These are phyloP conservation scores for Leccinum olivaceopallidum DNA, from an alignment of 768 basidiomycete species.

Conservation along the genomic window DNA sequence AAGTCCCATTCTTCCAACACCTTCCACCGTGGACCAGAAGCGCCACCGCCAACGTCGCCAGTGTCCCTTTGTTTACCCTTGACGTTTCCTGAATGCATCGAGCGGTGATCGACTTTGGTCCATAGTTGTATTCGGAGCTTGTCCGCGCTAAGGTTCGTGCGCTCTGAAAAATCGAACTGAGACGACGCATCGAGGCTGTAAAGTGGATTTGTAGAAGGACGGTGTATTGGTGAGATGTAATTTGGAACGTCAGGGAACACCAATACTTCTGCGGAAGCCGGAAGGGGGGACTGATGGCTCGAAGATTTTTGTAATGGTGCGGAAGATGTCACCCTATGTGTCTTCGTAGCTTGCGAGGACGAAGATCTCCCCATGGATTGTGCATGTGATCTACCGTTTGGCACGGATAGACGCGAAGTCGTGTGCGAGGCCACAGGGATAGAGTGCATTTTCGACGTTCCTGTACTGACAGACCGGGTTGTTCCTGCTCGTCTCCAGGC, in stretches of 20 bases:
- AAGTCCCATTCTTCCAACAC: conserved; percentile 70
- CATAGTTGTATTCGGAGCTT: conserved; percentile 59
- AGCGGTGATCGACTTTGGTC: conserved; percentile 42
- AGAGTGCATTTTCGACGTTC: conserved; percentile 19
- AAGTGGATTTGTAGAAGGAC: conserved; percentile 80
- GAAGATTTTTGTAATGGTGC: conserved; percentile 26
- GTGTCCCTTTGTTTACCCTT: conserved; percentile 51
- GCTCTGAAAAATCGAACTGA: conserved; percentile 52
- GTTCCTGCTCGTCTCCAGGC: conserved; percentile 5
- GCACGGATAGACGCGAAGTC: conserved; percentile 11
- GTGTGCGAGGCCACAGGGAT: conserved; percentile 5
- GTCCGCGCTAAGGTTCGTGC: conserved; percentile 53
- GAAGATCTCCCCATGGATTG: conserved; percentile 20
- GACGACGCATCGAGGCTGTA: conserved; percentile 61
- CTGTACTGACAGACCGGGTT: conserved; percentile 19
- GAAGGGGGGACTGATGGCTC: conserved; percentile 26
- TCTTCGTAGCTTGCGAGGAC: conserved; percentile 18
- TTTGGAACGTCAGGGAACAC: conserved; percentile 44
- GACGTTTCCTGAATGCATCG: conserved; percentile 17
- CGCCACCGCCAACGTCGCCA: conserved; percentile 4
- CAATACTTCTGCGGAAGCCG: conserved; percentile 15
- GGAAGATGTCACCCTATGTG: conserved; percentile 27
- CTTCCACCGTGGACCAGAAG: conserved; percentile 49
- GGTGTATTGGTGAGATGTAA: conserved; percentile 78
- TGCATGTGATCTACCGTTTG: conserved; percentile 20